Base-by-base conservation (phyloP, 768 basidiomycete genomes). In the Fistulinella prunicolor region DNA sequence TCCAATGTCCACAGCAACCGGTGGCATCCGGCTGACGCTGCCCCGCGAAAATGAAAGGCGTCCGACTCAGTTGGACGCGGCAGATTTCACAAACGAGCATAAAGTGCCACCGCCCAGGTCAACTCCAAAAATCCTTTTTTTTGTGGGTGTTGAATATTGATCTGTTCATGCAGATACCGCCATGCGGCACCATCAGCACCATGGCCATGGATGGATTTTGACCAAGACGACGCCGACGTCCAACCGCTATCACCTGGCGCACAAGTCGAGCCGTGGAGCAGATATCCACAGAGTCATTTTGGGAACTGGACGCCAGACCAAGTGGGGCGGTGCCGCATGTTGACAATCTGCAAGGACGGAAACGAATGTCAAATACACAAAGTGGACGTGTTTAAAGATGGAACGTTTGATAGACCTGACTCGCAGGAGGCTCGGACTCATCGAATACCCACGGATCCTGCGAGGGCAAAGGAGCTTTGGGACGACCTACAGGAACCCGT, bases 201-300 rank as follows among this genome's bases (percentile, higher is more conserved):
- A 0, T 73, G 72, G 72, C 72, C 72, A 8, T 73, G 69, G 62
- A 67, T 74, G 56, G 66, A 74, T 44, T 60, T 73, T 5, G n/a
- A n/a, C n/a, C n/a, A n/a, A n/a, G 63, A 69, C 34, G 57, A 12
- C 9, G 68, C 62, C 49, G n/a, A n/a, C 29, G 59, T 51, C 9
- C n/a, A n/a, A n/a, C 46, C 59, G 17, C 55, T 59, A 1, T 29
- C 13, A 8, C 53, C 47, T 26, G 42, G 46, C 35, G n/a, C 40
- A 59, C n/a, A n/a, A n/a, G n/a, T n/a, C n/a, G n/a, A n/a, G n/a
- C n/a, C n/a, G 32, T 69, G 68, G 69, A 24, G 34, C 29, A 47
- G 17, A 17, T 70, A 71, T 41, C 68, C 68, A 0, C 57, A 64
- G 39, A 64, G 59, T 38, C 38, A 60, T 14, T 70, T 70, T 44